phyloP scores from a whole-genome alignment of 163 green algal genomes.

The Coccomyxa subellipsoidea region DNA sequence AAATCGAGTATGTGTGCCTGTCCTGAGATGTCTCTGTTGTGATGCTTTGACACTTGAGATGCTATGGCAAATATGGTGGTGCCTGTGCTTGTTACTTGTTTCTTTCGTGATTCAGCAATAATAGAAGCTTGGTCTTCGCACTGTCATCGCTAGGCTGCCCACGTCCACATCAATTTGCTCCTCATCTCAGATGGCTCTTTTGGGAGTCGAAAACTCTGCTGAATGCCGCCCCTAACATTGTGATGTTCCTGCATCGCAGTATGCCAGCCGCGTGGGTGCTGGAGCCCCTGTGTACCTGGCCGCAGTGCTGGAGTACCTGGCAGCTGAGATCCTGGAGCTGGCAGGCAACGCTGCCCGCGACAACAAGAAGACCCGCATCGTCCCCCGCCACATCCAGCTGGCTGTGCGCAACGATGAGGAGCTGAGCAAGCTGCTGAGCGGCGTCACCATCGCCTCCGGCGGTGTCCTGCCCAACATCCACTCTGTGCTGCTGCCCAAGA shows the following conservation, averaged over 20 bases:
- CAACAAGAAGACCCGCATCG: conserved; percentile 92
- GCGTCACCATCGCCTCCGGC: conserved; percentile 89
- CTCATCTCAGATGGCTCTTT: too few species aligned
- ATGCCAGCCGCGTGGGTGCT: conserved; percentile 80
- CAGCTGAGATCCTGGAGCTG: conserved; percentile 71
- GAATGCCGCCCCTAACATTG: too few species aligned
- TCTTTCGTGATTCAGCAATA: too few species aligned
- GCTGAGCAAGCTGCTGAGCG: conserved; percentile 91
- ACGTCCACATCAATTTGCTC: too few species aligned
- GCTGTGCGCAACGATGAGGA: conserved; percentile 98
- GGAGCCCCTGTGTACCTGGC: conserved; percentile 70
- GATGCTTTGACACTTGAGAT: too few species aligned
- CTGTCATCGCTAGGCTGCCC: too few species aligned
- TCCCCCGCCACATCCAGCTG: conserved; percentile 93
- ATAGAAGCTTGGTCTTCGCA: too few species aligned
- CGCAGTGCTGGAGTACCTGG: conserved; percentile 93
- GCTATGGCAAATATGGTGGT: too few species aligned
- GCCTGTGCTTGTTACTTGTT: too few species aligned
- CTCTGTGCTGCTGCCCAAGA: conserved; percentile 87
- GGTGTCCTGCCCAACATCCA: conserved; percentile 98
- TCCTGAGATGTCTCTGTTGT: too few species aligned
- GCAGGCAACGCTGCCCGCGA: conserved; percentile 83
- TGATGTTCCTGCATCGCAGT: conserved; percentile 26
- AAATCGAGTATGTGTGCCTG: too few species aligned
- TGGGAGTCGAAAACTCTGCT: too few species aligned